Conservation (phyloP, 1,139 yeast species). For the Kodamaea anthophila region DNA sequence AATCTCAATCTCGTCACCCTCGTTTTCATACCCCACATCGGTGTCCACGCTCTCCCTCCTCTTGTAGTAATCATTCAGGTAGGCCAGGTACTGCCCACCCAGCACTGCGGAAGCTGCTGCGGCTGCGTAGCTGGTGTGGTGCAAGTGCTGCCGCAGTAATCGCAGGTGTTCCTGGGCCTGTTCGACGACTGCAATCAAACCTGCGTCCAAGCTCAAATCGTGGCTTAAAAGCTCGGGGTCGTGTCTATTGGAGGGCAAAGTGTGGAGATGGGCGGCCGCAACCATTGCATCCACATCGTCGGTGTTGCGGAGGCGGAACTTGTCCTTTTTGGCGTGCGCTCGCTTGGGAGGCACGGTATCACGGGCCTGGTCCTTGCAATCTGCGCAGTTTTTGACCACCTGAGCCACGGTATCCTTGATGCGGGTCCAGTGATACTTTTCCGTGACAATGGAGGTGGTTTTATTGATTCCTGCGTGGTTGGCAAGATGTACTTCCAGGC, state of each 20-base stretch:
- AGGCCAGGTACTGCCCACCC: slow-evolving; percentile 17
- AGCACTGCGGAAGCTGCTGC: slow-evolving; percentile 39
- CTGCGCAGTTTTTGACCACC: slow-evolving; percentile 70
- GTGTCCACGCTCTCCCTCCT: slow-evolving; percentile 18
- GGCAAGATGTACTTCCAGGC: slow-evolving; percentile 60
- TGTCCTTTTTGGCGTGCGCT: slow-evolving; percentile 17
- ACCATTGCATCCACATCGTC: slow-evolving; percentile 34
- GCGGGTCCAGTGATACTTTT: slow-evolving; percentile 84
- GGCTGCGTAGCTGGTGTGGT: slow-evolving; percentile 28
- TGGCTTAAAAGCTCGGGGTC: slow-evolving; percentile 27
- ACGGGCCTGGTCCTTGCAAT: slow-evolving; percentile 50
- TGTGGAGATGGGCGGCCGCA: slow-evolving; percentile 30
- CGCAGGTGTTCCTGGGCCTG: slow-evolving; percentile 40
- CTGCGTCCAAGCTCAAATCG: slow-evolving; percentile 44
- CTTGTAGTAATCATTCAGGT: slow-evolving; percentile 17
- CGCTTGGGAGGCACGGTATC: slow-evolving; percentile 28
- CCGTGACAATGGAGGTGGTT: slow-evolving; percentile 72
- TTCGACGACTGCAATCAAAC: slow-evolving; percentile 63
- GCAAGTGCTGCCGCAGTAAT: slow-evolving; percentile 9
- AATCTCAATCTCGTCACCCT: slow-evolving; percentile 54
- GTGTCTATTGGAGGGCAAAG: slow-evolving; percentile 24
- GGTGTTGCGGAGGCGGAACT: slow-evolving; percentile 6
- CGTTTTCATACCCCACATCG: slow-evolving; percentile 48
- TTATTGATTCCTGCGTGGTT: slow-evolving; percentile 89
- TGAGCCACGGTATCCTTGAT: slow-evolving; percentile 83